These are phyloP conservation scores for Mangifera indica DNA, from an alignment of 345 rosid genomes.

Conservation along the genomic window DNA sequence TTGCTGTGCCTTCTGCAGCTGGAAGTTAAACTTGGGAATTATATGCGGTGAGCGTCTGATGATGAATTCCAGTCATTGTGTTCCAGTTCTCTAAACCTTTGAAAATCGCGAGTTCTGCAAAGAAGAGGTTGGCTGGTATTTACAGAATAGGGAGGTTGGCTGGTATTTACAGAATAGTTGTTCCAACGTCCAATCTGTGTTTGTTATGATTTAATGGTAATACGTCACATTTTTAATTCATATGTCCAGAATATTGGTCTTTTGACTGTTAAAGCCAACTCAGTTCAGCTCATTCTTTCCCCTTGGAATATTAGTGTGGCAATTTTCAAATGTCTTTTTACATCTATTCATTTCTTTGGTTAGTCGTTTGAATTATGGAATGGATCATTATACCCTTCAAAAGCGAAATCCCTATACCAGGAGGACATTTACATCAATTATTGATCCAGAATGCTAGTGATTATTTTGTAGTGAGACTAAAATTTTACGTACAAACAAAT, in stretches of 20 bases:
- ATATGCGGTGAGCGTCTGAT: neutral
- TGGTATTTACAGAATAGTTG: neutral
- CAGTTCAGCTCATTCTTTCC: neutral
- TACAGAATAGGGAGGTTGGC: neutral
- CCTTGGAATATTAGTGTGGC: neutral
- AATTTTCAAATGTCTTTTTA: slow-evolving; percentile 7
- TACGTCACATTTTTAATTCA: neutral
- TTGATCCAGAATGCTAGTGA: no score
- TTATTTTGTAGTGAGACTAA: no score
- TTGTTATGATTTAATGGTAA: neutral
- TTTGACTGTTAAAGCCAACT: neutral
- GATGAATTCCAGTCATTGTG: neutral
- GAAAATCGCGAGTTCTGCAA: neutral
- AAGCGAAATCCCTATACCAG: neutral
- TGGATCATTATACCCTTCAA: neutral
- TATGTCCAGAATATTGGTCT: neutral
- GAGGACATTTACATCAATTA: no score
- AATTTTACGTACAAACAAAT: no score
- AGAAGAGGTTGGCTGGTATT: neutral
- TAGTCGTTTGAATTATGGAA: no score
- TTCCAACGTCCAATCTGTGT: neutral
- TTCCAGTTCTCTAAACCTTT: neutral
- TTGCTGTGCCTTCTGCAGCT: slow-evolving; percentile 30
- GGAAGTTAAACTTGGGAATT: slow-evolving; percentile 30
- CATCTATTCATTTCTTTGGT: neutral